These are phyloP conservation scores for Senna tora DNA, from an alignment of 306 rosid genomes.

Conservation along the genomic window DNA sequence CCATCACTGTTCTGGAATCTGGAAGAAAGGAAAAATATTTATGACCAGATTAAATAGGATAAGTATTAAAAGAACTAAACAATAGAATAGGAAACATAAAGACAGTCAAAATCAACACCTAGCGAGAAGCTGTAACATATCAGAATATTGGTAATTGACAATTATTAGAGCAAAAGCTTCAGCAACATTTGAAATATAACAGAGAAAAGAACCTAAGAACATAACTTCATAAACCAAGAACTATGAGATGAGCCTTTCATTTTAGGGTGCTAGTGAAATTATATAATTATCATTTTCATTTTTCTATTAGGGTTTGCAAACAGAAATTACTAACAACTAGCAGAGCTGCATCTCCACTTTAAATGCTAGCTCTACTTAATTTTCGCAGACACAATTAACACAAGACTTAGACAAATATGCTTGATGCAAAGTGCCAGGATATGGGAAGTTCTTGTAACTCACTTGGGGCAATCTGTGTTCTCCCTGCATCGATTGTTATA, in stretches of 20 bases:
- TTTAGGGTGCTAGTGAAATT: constrained; percentile 15
- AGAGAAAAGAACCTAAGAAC: not conserved
- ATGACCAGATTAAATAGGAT: not conserved
- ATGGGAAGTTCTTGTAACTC: constrained; percentile 44
- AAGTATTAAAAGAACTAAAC: constrained; percentile 9
- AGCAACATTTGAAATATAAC: constrained; percentile 8
- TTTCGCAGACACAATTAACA: constrained; percentile 14
- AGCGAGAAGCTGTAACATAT: constrained; percentile 1
- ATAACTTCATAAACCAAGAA: not conserved
- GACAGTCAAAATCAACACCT: no score
- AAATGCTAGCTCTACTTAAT: not conserved
- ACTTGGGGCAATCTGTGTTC: constrained; percentile 99
- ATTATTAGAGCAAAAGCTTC: not conserved
- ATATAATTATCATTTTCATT: not conserved
- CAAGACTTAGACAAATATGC: constrained; percentile 2
- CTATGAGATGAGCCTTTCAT: not conserved
- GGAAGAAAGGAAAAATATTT: constrained; percentile 19
- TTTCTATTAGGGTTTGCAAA: not conserved
- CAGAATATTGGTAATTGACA: constrained; percentile 4
- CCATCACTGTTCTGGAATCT: constrained; percentile 99
- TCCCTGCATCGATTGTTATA: constrained; percentile 93
- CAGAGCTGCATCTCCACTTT: not conserved
- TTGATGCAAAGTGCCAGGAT: not conserved
- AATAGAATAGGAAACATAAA: not conserved
- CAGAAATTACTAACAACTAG: not conserved